phyloP scores from a whole-genome alignment of 192 early-diverging fungal genomes.

The Backusella westeae region DNA sequence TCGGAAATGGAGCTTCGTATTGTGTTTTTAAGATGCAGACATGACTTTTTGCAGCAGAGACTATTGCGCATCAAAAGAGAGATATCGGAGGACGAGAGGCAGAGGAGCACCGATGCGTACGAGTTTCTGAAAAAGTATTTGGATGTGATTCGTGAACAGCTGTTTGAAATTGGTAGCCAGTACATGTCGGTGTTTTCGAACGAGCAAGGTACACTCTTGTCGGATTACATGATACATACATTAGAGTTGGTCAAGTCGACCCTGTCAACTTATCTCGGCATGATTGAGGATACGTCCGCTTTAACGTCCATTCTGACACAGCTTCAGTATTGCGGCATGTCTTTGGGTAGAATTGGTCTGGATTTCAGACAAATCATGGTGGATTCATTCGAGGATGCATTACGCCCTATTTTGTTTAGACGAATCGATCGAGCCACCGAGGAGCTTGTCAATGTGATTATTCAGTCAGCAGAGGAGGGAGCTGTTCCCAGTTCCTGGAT shows the following conservation, averaged over 20 bases:
- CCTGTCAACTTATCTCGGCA: constrained; percentile 46
- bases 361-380: constrained; percentile 69
- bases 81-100: not conserved
- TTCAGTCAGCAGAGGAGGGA: constrained; percentile 33
- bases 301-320: constrained; percentile 68
- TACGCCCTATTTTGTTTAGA: constrained; percentile 50
- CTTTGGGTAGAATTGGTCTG: constrained; percentile 71
- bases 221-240: constrained; percentile 61
- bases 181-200: constrained; percentile 72
- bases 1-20: constrained; percentile 67
- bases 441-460: constrained; percentile 44
- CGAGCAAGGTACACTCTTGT: constrained; percentile 45
- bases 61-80: constrained; percentile 44
- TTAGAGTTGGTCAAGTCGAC: constrained; percentile 41
- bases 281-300: constrained; percentile 59
- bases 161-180: constrained; percentile 82
- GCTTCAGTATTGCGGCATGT: constrained; percentile 80
- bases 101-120: constrained; percentile 39
- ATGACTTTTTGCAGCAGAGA: constrained; percentile 55
- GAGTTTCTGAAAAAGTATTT: constrained; percentile 75
- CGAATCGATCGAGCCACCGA: constrained; percentile 48
- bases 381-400: constrained; percentile 58
- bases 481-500: constrained; percentile 46
- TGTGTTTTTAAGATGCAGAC: constrained; percentile 70
- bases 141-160: constrained; percentile 74